These are phyloP conservation scores for Acacia crassicarpa DNA, from an alignment of 306 rosid species.

Conservation along the genomic window DNA sequence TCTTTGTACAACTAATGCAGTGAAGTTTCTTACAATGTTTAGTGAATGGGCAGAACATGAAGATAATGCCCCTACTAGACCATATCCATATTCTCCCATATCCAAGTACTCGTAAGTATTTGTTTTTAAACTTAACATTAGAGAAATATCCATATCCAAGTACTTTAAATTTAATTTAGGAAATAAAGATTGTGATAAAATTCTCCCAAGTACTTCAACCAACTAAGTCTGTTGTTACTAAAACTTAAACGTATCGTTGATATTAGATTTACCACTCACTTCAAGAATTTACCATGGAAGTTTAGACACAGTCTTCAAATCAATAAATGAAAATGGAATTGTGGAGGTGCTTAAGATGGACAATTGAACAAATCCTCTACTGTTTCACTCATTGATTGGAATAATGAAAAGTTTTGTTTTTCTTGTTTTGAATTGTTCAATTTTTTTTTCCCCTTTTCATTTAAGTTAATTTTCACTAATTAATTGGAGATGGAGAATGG, in stretches of 20 bases:
- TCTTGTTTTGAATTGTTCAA: neutral
- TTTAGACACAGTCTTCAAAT: neutral
- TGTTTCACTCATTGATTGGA: neutral
- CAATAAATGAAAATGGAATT: neutral
- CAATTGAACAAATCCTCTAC: neutral
- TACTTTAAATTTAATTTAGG: neutral
- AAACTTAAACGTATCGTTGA: neutral
- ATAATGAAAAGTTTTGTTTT: neutral
- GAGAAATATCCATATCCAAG: neutral
- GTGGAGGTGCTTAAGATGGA: neutral
- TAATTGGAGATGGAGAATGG: neutral
- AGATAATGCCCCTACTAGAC: neutral
- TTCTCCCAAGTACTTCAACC: neutral
- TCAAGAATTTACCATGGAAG: neutral
- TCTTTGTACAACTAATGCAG: neutral
- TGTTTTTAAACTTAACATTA: neutral
- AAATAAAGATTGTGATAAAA: neutral
- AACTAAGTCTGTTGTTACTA: neutral
- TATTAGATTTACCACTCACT: neutral
- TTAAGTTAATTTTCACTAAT: neutral
- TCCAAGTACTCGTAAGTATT: neutral
- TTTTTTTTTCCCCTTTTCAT: neutral
- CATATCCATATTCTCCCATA: too few species aligned
- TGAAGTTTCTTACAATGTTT: neutral
- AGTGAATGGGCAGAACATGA: neutral